Conservation (phyloP, 2,329 filamentous ascomycete species). For the Penicillium psychrosexuale region DNA sequence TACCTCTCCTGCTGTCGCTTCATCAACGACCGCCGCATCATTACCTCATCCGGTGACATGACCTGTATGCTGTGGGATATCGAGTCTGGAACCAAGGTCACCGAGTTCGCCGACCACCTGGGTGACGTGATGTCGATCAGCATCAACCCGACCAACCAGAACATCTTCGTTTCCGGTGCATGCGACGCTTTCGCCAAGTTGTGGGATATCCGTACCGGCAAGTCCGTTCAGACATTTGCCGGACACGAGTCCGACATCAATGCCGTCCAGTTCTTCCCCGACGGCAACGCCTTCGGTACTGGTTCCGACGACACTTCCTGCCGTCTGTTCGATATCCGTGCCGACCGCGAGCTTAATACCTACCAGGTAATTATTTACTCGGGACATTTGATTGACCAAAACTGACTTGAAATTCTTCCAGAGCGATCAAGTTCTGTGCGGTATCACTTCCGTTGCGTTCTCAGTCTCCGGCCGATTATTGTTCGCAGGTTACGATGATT, state of each 20-base stretch:
- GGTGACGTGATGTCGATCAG: conserved; percentile 99
- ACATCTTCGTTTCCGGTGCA: conserved; percentile 98
- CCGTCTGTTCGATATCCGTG: conserved; percentile 94
- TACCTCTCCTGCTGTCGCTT: conserved; percentile 98
- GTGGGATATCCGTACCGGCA: conserved; percentile 97
- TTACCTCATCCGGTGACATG: conserved; percentile 98
- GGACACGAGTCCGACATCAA: conserved; percentile 99
- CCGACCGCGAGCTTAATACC: conserved; percentile 73
- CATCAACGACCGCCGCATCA: conserved; percentile 95
- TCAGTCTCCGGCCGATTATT: conserved; percentile 93
- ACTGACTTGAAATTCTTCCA: conserved; percentile 39
- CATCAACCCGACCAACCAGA: conserved; percentile 98
- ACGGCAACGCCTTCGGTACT: conserved; percentile 96
- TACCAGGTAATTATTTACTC: conserved; percentile 56
- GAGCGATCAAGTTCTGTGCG: conserved; percentile 96
- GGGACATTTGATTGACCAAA: conserved; percentile 6
- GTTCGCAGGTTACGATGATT: conserved; percentile 97
- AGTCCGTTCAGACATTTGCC: conserved; percentile 97
- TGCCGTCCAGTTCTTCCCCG: conserved; percentile 98
- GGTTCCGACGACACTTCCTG: conserved; percentile 97
- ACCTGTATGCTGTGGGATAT: conserved; percentile 99
- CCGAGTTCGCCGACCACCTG: conserved; percentile 96
- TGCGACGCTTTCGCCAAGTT: conserved; percentile 98
- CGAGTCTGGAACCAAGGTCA: conserved; percentile 93
- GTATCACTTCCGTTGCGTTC: conserved; percentile 96